phyloP scores from a whole-genome alignment of 176 grass and related monocot genomes.

The Zoysia pacifica region DNA sequence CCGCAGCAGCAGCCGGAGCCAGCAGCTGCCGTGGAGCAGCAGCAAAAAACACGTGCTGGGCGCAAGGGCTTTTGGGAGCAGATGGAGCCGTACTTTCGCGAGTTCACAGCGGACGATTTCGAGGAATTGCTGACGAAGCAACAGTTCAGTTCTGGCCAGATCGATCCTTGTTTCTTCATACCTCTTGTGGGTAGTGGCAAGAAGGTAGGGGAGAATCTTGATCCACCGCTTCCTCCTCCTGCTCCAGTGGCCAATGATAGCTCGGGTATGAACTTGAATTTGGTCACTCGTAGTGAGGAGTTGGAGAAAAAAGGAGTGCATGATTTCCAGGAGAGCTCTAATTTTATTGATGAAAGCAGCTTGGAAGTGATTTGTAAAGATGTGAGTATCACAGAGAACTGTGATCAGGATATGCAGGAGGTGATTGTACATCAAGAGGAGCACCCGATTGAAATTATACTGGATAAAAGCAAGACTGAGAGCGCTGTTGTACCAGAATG shows the following conservation, averaged over 20 bases:
- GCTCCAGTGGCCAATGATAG: constrained; percentile 7
- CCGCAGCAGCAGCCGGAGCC: constrained; percentile 24
- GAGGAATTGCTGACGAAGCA: constrained; percentile 48
- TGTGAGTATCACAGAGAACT: constrained; percentile 24
- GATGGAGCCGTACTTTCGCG: constrained; percentile 74
- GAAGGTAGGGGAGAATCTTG: constrained; percentile 7
- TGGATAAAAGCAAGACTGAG: constrained; percentile 30
- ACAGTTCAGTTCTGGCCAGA: constrained; percentile 17
- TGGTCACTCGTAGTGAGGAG: constrained; percentile 20
- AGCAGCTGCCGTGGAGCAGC: constrained; percentile 4
- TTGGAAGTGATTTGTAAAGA: constrained; percentile 24
- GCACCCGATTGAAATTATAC: constrained; percentile 37
- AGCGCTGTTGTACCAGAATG: not conserved
- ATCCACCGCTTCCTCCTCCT: constrained; percentile 1
- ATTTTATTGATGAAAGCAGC: constrained; percentile 18
- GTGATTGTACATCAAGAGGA: constrained; percentile 45
- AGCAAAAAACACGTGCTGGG: constrained; percentile 39
- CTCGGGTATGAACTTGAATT: constrained; percentile 15
- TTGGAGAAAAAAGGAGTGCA: constrained; percentile 23
- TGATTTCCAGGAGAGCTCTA: constrained; percentile 36
- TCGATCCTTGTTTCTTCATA: constrained; percentile 63
- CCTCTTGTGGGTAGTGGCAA: constrained; percentile 44
- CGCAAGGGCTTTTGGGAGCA: constrained; percentile 59
- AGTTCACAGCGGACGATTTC: constrained; percentile 55
- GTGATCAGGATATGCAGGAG: constrained; percentile 44